These are phyloP conservation scores for Botrytis porri DNA, from an alignment of 2,329 filamentous ascomycete genomes.

Conservation along the genomic window DNA sequence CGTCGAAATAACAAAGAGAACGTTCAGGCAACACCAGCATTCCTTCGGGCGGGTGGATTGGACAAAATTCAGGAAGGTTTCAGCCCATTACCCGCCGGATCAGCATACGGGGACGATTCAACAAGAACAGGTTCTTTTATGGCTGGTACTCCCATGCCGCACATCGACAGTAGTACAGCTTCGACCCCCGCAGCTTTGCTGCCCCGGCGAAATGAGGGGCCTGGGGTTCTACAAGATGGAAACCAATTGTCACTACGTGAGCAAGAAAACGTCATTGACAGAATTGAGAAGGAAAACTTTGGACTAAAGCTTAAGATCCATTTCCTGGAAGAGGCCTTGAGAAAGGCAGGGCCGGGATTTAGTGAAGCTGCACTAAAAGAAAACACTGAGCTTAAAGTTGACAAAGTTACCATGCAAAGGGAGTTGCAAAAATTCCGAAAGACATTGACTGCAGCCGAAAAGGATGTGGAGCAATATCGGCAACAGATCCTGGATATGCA, in stretches of 20 bases:
- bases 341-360: slow-evolving; percentile 84
- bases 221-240: slow-evolving; percentile 73
- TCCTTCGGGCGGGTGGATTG: slow-evolving; percentile 54
- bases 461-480: slow-evolving; percentile 79
- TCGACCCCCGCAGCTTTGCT: slow-evolving; percentile 77
- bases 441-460: slow-evolving; percentile 75
- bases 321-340: slow-evolving; percentile 86
- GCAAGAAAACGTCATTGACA: slow-evolving; percentile 92
- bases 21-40: slow-evolving; percentile 65
- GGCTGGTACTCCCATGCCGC: slow-evolving; percentile 71
- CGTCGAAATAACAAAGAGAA: slow-evolving; percentile 63
- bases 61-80: slow-evolving; percentile 67
- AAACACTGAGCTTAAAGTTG: slow-evolving; percentile 93
- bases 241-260: slow-evolving; percentile 90
- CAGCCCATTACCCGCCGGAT: slow-evolving; percentile 70
- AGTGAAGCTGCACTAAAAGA: slow-evolving; percentile 87
- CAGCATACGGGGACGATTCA: slow-evolving; percentile 60
- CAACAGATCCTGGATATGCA: slow-evolving; percentile 79
- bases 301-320: slow-evolving; percentile 95
- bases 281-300: slow-evolving; percentile 98
- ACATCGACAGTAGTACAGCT: slow-evolving; percentile 70
- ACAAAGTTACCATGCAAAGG: slow-evolving; percentile 83
- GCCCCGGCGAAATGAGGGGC: slow-evolving; percentile 59
- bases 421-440: slow-evolving; percentile 87
- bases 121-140: slow-evolving; percentile 56